Base-by-base conservation (phyloP, 192 early-diverging fungal species). In the Backusella circina region DNA sequence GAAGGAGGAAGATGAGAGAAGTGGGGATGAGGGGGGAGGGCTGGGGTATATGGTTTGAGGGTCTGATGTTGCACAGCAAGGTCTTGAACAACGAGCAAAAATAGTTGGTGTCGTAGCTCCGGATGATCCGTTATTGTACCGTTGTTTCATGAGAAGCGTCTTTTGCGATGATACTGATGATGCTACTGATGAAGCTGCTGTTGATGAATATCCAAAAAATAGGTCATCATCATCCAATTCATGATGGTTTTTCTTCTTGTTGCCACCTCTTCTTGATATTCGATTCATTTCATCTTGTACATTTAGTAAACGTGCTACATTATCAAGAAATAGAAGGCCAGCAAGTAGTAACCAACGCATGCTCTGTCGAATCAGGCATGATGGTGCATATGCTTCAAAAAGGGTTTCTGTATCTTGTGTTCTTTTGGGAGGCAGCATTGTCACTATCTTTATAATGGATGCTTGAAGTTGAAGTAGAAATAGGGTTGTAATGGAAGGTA, bases 401-500 rank as follows among this genome's bases (percentile, higher is more conserved):
- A 61, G 2, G 9, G n/a, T 0, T 10, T 38, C n/a, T 68, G 33
- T 23, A 5, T 12, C 33, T 12, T 6, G 10, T 61, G 54, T 0
- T 28, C 12, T 9, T 28, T 61, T 61, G 10, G 23, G 54, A 8
- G 67, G 67, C 18, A 68, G 10, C 16, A 37, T 68, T 23, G 67
- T 26, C n/a, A 68, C 16, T 23, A 38, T 21, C 33, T 68, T 33
- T 21, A 70, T 26, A 26, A 44, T 47, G 26, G 16, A 70, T 47
- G 69, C 41, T 47, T 70, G 39, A 5, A 70, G 7, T 47, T 70
- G 69, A 47, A 70, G 41, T 47, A 70, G 39, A 30, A 35, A 70
- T 41, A 70, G 44, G 7, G 69, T 47, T 47, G 69, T 70, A 30
- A 47, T 70, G 8, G 69, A 68, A 26, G 67, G 67, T 36, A 68